Base-by-base conservation (phyloP, 805 yeast genomes). In the Hemisphaericaspora nanyangensis region DNA sequence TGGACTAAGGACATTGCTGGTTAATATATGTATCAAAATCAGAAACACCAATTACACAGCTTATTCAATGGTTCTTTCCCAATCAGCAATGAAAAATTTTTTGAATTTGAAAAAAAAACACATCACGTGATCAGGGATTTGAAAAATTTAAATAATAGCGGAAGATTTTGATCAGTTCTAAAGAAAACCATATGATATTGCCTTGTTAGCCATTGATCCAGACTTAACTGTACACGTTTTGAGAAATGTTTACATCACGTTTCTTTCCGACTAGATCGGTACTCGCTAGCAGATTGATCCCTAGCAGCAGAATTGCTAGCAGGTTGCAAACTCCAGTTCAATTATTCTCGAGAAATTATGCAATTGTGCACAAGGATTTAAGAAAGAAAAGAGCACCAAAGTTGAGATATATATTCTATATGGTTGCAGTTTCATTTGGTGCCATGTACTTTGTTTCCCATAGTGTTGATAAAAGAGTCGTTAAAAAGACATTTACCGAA, bases 1-100 rank as follows among this genome's bases (percentile, higher is more conserved):
- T 81, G 83, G 35, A 85, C 95, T 39, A 90, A 72, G 24, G 96
- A 89, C 96, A 91, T 89, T n/a, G 31, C 27, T 15, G n/a, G 4
- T 31, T 7, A 16, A 19, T 25, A 25, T 10, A 25, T 25, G 28
- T n/a, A n/a, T n/a, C n/a, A n/a, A n/a, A n/a, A n/a, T n/a, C n/a
- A n/a, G n/a, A n/a, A n/a, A n/a, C n/a, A n/a, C n/a, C n/a, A n/a
- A n/a, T n/a, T n/a, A n/a, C n/a, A n/a, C n/a, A n/a, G n/a, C n/a
- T n/a, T n/a, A n/a, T n/a, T n/a, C n/a, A n/a, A n/a, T n/a, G n/a
- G n/a, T n/a, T n/a, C n/a, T n/a, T n/a, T n/a, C n/a, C n/a, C n/a
- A n/a, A n/a, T n/a, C n/a, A n/a, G n/a, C n/a, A n/a, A n/a, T n/a
- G n/a, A n/a, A n/a, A n/a, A n/a, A n/a, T n/a, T n/a, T n/a, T n/a